A percentile compares a stretch with the other conserved stretches of the same genome.
Conservation (phyloP, 2,329 filamentous ascomycete genomes). For the Trichoderma arundinaceum region DNA sequence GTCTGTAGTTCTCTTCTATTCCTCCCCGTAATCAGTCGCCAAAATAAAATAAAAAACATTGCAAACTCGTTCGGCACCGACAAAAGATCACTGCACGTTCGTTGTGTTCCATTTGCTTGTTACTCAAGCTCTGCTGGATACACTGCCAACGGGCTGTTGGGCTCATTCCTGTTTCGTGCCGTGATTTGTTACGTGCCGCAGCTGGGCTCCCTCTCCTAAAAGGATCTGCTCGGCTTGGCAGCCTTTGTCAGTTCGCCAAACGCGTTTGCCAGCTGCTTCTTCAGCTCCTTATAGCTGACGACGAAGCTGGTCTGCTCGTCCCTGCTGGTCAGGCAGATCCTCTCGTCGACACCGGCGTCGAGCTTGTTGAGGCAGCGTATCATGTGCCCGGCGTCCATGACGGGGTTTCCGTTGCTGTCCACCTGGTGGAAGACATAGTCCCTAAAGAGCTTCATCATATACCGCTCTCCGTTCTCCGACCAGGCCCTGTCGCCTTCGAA, state of each 20-base stretch:
- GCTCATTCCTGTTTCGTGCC: background rate
- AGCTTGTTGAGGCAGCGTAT: constrained; percentile 87
- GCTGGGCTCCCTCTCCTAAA: constrained; percentile 39
- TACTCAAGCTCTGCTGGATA: background rate
- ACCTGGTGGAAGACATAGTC: constrained; percentile 98
- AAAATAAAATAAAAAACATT: background rate
- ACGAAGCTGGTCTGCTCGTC: constrained; percentile 91
- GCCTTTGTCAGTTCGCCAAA: constrained; percentile 64
- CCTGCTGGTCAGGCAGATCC: constrained; percentile 81
- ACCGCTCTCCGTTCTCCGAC: constrained; percentile 92
- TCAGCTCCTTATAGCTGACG: constrained; percentile 89
- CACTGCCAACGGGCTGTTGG: too few species aligned
- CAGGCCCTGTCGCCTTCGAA: constrained; percentile 77
- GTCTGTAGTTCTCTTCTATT: background rate
- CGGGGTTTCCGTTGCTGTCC: constrained; percentile 80
- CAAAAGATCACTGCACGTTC: background rate
- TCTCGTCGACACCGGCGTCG: constrained; percentile 87
- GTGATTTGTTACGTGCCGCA: background rate
- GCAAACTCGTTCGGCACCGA: background rate
- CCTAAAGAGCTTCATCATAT: constrained; percentile 91
- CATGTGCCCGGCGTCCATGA: constrained; percentile 87
- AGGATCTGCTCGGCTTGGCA: constrained; percentile 45
- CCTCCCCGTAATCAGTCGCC: background rate
- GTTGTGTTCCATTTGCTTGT: background rate
- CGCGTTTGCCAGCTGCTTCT: constrained; percentile 63